A percentile compares a stretch with the other conserved stretches of the same genome.
Conservation (phyloP, 1,139 yeast species). For the Zhuliangozyma parablackwelliae region DNA sequence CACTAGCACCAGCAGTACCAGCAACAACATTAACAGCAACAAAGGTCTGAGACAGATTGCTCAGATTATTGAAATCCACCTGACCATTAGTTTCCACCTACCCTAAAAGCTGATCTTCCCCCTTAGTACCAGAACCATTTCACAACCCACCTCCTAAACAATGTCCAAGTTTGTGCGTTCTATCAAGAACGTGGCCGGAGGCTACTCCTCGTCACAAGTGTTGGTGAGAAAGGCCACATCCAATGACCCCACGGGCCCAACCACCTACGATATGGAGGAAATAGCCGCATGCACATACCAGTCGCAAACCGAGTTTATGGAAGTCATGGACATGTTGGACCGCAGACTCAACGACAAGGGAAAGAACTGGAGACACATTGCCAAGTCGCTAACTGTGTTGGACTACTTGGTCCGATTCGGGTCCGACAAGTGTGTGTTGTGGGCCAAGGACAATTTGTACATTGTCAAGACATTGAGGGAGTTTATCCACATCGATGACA, state of each 20-base stretch:
- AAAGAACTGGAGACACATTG: constrained; percentile 96
- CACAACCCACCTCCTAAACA: constrained; percentile 13
- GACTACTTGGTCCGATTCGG: constrained; percentile 88
- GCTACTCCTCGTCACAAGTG: constrained; percentile 83
- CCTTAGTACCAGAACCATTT: too few species aligned
- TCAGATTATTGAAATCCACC: too few species aligned
- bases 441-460: constrained; percentile 92
- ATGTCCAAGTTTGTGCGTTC: constrained; percentile 85
- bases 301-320: constrained; percentile 70
- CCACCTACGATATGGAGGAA: constrained; percentile 79
- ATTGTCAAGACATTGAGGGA: constrained; percentile 88
- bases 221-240: constrained; percentile 92
- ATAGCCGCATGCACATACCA: constrained; percentile 73
- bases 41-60: too few species aligned
- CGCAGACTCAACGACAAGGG: constrained; percentile 94
- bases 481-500: constrained; percentile 79
- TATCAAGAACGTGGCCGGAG: constrained; percentile 89
- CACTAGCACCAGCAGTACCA: too few species aligned
- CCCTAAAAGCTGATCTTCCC: too few species aligned
- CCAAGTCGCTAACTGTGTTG: constrained; percentile 81
- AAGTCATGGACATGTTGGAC: constrained; percentile 94
- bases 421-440: constrained; percentile 83
- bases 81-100: too few species aligned
- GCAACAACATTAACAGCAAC: too few species aligned
- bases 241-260: constrained; percentile 84